Evolutionary conservation across 345 rosid species (phyloP).

Genomic region (Triadica sebifera): DNA sequence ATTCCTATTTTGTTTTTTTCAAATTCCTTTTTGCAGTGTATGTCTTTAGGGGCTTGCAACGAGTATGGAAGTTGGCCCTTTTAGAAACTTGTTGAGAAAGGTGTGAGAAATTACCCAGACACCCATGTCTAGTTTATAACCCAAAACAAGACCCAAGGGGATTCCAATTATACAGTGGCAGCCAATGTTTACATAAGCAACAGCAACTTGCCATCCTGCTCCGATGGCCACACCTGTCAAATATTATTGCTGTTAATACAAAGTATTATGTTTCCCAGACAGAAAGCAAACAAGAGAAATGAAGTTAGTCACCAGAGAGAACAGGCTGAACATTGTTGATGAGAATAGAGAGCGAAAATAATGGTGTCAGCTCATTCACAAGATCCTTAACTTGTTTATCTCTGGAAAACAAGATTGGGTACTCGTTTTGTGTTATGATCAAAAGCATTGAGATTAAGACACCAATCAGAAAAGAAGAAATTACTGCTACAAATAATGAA

Average conservation of each 20-base stretch:
- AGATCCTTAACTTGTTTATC: constrained; percentile 10
- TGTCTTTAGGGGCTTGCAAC: no score
- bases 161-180: no score
- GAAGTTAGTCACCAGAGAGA: constrained; percentile 17
- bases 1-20: no score
- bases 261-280: no score
- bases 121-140: constrained; percentile 2
- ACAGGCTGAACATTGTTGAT: constrained; percentile 20
- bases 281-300: background rate
- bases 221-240: constrained; percentile 20
- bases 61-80: no score
- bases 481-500: constrained; percentile 11
- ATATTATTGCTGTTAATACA: background rate
- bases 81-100: no score
- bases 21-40: no score
- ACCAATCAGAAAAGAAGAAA: constrained; percentile 17
- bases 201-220: constrained; percentile 25
- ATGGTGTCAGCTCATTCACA: constrained; percentile 13
- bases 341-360: constrained; percentile 21
- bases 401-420: constrained; percentile 7
- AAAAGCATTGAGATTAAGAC: background rate
- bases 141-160: constrained; percentile 20
- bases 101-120: constrained; percentile 4
- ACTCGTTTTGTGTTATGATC: background rate
- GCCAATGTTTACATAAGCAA: constrained; percentile 18